Conservation (phyloP, 2,329 filamentous ascomycete species). For the Colletotrichum sp. region DNA sequence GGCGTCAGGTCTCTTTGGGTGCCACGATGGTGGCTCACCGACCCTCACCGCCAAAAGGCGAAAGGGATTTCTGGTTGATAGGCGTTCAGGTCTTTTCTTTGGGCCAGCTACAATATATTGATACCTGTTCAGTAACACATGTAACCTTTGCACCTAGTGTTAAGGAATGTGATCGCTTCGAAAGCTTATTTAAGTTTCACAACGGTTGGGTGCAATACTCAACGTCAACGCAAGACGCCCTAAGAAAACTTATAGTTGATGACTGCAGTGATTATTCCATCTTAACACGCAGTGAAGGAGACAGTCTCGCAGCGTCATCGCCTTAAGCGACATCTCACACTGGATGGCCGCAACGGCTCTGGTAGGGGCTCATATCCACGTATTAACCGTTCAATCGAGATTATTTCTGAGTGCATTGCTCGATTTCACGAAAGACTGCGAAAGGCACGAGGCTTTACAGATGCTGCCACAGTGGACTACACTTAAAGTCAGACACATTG, state of each 20-base stretch:
- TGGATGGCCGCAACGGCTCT: not conserved
- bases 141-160: not conserved
- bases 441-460: not conserved
- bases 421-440: not conserved
- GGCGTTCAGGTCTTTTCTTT: not conserved
- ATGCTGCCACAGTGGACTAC: no score
- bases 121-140: not conserved
- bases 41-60: not conserved
- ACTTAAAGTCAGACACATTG: no score
- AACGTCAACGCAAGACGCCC: not conserved
- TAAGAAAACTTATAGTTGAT: not conserved
- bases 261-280: not conserved
- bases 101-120: not conserved
- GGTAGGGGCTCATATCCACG: no score
- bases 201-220: not conserved
- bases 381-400: not conserved
- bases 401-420: not conserved
- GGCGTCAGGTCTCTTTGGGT: not conserved
- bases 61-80: not conserved
- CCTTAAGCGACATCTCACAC: not conserved
- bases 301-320: not conserved
- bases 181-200: not conserved
- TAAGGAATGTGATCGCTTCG: not conserved
- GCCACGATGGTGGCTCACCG: not conserved
- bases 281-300: not conserved